phyloP scores from a whole-genome alignment of 768 basidiomycete species.

The Cystofilobasidium macerans region DNA sequence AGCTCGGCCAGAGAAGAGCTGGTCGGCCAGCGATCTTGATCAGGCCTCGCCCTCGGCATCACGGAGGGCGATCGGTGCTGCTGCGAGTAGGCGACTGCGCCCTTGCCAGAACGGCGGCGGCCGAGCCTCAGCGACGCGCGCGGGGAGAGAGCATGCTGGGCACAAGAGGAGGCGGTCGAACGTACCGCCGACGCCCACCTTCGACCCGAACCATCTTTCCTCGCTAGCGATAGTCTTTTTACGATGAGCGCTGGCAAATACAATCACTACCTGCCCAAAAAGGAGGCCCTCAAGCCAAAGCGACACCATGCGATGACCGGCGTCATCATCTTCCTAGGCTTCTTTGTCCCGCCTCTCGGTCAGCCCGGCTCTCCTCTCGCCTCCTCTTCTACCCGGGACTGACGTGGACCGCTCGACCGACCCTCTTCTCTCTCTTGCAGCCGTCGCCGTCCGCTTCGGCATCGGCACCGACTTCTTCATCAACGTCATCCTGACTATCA shows the following conservation, averaged over 20 bases:
- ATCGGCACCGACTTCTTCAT: constrained; percentile 84
- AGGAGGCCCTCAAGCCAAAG: constrained; percentile 18
- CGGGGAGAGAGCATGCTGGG: too few relatives aligned
- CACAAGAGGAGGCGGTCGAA: too few relatives aligned
- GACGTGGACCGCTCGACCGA: background rate
- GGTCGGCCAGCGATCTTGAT: too few relatives aligned
- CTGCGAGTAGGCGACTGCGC: too few relatives aligned
- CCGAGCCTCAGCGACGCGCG: too few relatives aligned
- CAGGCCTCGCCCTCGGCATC: too few relatives aligned
- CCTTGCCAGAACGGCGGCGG: too few relatives aligned
- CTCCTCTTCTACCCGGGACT: background rate
- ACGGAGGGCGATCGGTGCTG: too few relatives aligned
- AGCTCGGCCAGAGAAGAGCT: too few relatives aligned
- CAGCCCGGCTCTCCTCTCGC: background rate
- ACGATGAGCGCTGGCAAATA: constrained; percentile 5
- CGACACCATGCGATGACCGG: constrained; percentile 48
- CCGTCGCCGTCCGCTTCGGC: constrained; percentile 86
- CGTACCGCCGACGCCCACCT: too few relatives aligned
- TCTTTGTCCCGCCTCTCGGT: constrained; percentile 85
- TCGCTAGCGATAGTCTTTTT: too few relatives aligned
- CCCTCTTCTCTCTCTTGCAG: constrained; percentile 41
- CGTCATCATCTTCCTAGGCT: constrained; percentile 75
- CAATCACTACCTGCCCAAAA: constrained; percentile 26
- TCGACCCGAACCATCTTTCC: too few relatives aligned
- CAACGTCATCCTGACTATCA: constrained; percentile 75